These are phyloP conservation scores for Scheffersomyces coipomensis DNA, from an alignment of 805 yeast genomes.

Conservation along the genomic window DNA sequence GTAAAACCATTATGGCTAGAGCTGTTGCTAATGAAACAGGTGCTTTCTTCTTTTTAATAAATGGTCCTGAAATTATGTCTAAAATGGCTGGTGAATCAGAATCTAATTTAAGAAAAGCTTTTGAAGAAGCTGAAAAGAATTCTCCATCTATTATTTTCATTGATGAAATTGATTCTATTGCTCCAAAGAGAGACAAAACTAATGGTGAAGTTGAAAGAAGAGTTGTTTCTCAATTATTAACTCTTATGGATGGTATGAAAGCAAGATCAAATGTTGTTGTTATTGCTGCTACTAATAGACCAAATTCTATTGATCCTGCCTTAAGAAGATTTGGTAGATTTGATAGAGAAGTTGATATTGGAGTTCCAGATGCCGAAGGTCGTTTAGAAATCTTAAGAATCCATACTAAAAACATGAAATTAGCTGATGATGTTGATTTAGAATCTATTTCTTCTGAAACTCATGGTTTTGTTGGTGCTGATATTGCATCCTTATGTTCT, in stretches of 20 bases:
- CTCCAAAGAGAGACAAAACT: conserved; percentile 99
- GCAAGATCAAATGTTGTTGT: conserved; percentile 98
- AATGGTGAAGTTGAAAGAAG: conserved; percentile 99
- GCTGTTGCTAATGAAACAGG: conserved; percentile 99
- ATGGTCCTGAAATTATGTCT: conserved; percentile 99
- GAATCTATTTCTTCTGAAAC: conserved; percentile 96
- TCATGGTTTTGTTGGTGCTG: conserved; percentile 99
- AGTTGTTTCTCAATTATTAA: conserved; percentile 95
- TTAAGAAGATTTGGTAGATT: conserved; percentile 83
- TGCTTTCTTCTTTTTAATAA: conserved; percentile 95
- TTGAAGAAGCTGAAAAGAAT: conserved; percentile 98
- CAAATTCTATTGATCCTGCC: conserved; percentile 84
- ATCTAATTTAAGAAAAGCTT: conserved; percentile 94
- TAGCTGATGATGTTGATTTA: conserved; percentile 90
- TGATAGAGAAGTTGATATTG: conserved; percentile 84
- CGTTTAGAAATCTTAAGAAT: conserved; percentile 95
- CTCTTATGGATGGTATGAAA: conserved; percentile 99
- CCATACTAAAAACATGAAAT: conserved; percentile 98
- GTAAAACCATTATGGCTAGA: conserved; percentile 98
- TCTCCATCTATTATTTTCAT: conserved; percentile 97
- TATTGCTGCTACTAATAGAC: conserved; percentile 94
- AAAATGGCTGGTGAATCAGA: conserved; percentile 99
- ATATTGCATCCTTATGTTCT: conserved; percentile 96
- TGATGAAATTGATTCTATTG: conserved; percentile 98
- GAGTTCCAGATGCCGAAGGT: conserved; percentile 97